phyloP scores from a whole-genome alignment of 352 stramenopile species.

The Peronosclerospora sorghi region DNA sequence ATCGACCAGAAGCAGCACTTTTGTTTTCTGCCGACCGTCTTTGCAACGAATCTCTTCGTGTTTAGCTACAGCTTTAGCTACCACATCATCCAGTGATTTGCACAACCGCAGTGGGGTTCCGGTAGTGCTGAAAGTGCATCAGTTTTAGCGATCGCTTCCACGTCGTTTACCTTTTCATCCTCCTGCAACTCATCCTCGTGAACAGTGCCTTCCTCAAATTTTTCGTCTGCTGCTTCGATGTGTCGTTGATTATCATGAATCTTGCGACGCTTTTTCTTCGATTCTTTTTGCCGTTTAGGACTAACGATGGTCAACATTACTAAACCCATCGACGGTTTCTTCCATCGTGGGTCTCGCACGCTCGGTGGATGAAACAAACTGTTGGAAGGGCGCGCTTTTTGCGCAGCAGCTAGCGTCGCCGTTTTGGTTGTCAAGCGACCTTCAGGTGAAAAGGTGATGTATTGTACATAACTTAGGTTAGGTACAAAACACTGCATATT shows the following conservation, averaged over 20 bases:
- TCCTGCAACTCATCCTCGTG: constrained; percentile 9
- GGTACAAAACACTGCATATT: too few species aligned
- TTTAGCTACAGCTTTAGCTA: constrained; percentile 23
- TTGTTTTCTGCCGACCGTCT: constrained; percentile 54
- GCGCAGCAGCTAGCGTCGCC: too few species aligned
- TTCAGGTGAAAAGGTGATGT: too few species aligned
- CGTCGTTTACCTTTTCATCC: not conserved
- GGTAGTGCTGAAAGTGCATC: constrained; percentile 4
- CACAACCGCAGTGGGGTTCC: constrained; percentile 36
- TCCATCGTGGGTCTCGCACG: constrained; percentile 59
- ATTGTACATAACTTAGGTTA: too few species aligned
- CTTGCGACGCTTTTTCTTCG: constrained; percentile 30
- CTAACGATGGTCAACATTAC: constrained; percentile 27
- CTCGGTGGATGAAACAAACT: constrained; percentile 70
- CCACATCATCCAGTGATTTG: constrained; percentile 37
- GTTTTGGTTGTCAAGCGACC: too few species aligned
- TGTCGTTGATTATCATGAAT: constrained; percentile 10
- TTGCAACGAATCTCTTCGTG: constrained; percentile 42
- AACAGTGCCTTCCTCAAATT: constrained; percentile 12
- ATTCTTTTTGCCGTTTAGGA: constrained; percentile 22
- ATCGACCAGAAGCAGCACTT: constrained; percentile 53
- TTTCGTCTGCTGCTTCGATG: constrained; percentile 12
- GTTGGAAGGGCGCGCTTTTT: too few species aligned
- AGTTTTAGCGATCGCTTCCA: constrained; percentile 8
- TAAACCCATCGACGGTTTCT: constrained; percentile 38